These are phyloP conservation scores for Pezicula carpinea DNA, from an alignment of 2,329 filamentous ascomycete genomes.

Conservation along the genomic window DNA sequence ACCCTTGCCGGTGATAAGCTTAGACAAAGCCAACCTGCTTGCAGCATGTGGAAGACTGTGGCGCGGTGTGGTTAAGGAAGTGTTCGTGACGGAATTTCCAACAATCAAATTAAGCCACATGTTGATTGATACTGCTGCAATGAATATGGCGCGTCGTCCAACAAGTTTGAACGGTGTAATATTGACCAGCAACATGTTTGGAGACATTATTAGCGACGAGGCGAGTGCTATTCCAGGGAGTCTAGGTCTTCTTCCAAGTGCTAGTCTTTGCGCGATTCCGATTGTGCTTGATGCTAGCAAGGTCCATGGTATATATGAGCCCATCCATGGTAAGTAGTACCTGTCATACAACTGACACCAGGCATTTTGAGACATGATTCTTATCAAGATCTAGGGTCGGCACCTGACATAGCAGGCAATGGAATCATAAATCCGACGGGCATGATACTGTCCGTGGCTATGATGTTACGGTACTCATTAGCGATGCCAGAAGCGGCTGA, in stretches of 20 bases:
- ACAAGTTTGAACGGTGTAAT: conserved; percentile 1
- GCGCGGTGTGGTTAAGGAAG: conserved; percentile 1
- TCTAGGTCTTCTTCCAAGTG: conserved; percentile 2
- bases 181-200: conserved; percentile 2
- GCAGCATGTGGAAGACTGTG: conserved; percentile 2
- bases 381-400: neutral
- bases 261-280: neutral
- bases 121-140: conserved; percentile 1
- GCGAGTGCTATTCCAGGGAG: conserved; percentile 1
- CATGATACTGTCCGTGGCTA: conserved; percentile 2
- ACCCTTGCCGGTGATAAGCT: neutral
- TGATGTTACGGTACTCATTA: conserved; percentile 4
- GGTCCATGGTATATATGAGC: conserved; percentile 1
- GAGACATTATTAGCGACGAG: conserved; percentile 3
- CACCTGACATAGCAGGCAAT: conserved; percentile 3
- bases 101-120: neutral
- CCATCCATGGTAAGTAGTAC: neutral
- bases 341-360: neutral
- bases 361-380: neutral
- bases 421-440: conserved; percentile 7
- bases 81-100: conserved; percentile 1
- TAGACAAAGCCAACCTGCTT: conserved; percentile 4
- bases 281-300: neutral
- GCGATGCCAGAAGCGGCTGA: neutral
- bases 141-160: conserved; percentile 1